These are phyloP conservation scores for Diaporthe vexans DNA, from an alignment of 2,329 filamentous ascomycete genomes.

Conservation along the genomic window DNA sequence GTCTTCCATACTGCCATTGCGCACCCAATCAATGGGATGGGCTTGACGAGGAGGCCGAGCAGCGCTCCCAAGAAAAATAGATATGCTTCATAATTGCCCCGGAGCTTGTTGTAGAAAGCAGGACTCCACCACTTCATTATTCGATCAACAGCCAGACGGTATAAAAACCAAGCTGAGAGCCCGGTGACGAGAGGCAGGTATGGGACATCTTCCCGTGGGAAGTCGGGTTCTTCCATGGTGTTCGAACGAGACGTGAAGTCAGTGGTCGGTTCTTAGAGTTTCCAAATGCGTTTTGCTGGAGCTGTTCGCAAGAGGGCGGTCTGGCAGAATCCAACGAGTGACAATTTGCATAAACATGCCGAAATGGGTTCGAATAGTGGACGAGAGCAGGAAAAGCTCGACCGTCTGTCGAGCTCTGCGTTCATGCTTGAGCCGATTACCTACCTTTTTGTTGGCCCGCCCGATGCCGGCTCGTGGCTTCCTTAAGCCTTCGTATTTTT, in stretches of 20 bases:
- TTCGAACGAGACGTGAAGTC: too few species aligned
- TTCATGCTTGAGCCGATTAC: too few species aligned
- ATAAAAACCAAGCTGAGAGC: slow-evolving; percentile 41
- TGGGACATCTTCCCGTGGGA: slow-evolving; percentile 36
- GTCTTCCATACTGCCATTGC: slow-evolving; percentile 43
- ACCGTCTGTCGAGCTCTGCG: too few species aligned
- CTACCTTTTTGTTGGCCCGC: neutral
- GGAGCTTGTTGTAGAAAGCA: slow-evolving; percentile 41
- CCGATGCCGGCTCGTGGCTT: neutral
- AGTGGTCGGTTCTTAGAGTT: neutral
- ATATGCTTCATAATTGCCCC: slow-evolving; percentile 40
- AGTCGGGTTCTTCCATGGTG: neutral
- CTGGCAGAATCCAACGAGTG: neutral
- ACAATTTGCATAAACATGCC: neutral
- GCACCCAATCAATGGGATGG: slow-evolving; percentile 42
- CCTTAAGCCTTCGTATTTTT: neutral
- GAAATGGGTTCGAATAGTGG: neutral
- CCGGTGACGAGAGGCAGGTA: slow-evolving; percentile 43
- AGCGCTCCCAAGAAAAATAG: slow-evolving; percentile 43
- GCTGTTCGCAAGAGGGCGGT: neutral
- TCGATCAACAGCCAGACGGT: slow-evolving; percentile 38
- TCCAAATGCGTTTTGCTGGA: too few species aligned
- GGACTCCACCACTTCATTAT: slow-evolving; percentile 40
- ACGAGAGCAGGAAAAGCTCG: neutral
- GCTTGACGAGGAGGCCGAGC: slow-evolving; percentile 44